A percentile compares a stretch with the other conserved stretches of the same genome.
Evolutionary conservation across 2,329 filamentous ascomycete genomes (phyloP).

Genomic region (Teratosphaeria gauchensis): DNA sequence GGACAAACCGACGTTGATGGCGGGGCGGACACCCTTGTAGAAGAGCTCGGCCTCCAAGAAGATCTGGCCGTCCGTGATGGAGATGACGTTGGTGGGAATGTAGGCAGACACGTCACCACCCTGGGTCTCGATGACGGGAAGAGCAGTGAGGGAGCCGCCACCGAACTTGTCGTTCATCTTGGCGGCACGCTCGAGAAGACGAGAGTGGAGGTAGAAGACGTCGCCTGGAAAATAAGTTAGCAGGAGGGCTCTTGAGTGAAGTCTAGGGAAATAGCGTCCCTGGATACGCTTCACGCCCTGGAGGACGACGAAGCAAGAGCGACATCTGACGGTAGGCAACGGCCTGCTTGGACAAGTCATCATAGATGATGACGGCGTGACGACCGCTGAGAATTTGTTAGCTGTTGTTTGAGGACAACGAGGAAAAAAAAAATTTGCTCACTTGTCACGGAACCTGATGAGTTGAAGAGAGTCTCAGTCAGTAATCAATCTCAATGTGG

Average conservation of each 20-base stretch:
- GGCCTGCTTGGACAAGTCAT: conserved; percentile 96
- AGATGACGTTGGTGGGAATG: conserved; percentile 99
- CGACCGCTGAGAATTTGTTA: conserved; percentile 44
- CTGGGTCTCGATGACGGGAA: conserved; percentile 98
- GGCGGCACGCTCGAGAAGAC: conserved; percentile 97
- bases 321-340: conserved; percentile 77
- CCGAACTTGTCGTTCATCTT: conserved; percentile 92
- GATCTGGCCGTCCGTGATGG: conserved; percentile 98
- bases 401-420: background rate
- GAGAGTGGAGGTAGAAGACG: conserved; percentile 98
- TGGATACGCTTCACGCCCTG: conserved; percentile 98
- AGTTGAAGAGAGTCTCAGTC: conserved; percentile 23
- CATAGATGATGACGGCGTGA: conserved; percentile 84
- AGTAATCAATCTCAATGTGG: background rate
- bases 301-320: conserved; percentile 90
- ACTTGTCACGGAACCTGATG: conserved; percentile 67
- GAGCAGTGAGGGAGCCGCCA: conserved; percentile 91
- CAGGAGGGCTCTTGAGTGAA: no score
- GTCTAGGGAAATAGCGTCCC: no score
- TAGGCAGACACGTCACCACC: conserved; percentile 99
- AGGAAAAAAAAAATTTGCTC: background rate
- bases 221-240: conserved; percentile 24
- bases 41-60: conserved; percentile 99
- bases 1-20: conserved; percentile 99
- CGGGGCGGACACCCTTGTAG: conserved; percentile 99